Evolutionary conservation across 176 grass and related monocot genomes (phyloP), one percentile per base, ranked within the genome.

Genomic region (Carex cristatella): DNA sequence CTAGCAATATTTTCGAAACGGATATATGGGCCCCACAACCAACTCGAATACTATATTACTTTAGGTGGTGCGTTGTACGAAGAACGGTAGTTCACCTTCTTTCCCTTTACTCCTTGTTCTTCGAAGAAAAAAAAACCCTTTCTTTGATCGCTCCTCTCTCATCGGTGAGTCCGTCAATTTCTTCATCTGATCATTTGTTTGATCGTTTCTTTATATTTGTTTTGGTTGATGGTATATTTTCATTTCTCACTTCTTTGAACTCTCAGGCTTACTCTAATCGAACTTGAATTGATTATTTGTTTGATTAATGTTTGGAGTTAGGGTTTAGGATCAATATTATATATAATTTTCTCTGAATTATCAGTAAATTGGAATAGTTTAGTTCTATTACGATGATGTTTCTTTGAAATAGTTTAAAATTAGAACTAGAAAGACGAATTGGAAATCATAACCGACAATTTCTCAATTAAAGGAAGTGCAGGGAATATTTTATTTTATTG

Each of bases 11-110:
- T 48, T 27, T 5, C 27, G 13, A 28, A 56, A 27, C 1, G 27
- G 10, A 15, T 77, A 49, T 3, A 49, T 56, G 49, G 73, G 80
- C 23, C 5, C 46, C 32, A 10, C 3, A 49, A 1, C 57, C 80
- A 23, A 83, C 42, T n/a, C 7, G 23, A 4, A 23, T 66, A 67
- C 19, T 77, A 55, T 71, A 77, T 16, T 31, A 35, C 51, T 14
- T 42, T 81, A 15, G 57, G 56, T 67, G 81, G 81, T 83, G 81
- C 81, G 10, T 13, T 81, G 3, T 54, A 33, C 5, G 13, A 68
- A 83, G 63, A 83, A 69, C 27, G 81, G 81, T 83, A 69, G 81
- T 18, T 68, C 81, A 69, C 81, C 23, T 51, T 69, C 81, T 67
- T 63, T 83, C 61, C 69, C 62, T 72, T 0, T 51, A 44, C 49